phyloP scores from a whole-genome alignment of 2,329 filamentous ascomycete species.

The Sporothrix humicola region DNA sequence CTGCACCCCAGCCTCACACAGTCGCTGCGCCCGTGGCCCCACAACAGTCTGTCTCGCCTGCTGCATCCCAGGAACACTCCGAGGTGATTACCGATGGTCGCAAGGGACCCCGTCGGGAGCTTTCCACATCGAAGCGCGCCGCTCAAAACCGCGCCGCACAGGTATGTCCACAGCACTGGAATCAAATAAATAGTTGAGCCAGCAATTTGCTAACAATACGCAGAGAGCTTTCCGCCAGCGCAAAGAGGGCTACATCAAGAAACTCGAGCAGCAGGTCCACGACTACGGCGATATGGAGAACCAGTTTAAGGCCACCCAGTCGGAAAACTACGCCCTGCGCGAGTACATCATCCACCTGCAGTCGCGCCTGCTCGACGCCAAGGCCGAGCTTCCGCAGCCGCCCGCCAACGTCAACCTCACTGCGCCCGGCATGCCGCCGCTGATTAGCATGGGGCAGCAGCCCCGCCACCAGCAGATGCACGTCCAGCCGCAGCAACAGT shows the following conservation, averaged over 20 bases:
- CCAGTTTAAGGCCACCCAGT: conserved; percentile 78
- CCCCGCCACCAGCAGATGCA: conserved; percentile 27
- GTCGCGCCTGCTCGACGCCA: conserved; percentile 79
- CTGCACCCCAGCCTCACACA: neutral
- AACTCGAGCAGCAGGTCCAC: conserved; percentile 90
- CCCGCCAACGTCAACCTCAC: conserved; percentile 78
- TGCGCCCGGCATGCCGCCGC: conserved; percentile 16
- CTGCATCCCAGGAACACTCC: conserved; percentile 43
- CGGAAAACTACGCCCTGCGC: conserved; percentile 86
- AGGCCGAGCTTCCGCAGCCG: conserved; percentile 82
- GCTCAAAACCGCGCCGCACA: conserved; percentile 97
- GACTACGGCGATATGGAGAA: conserved; percentile 78
- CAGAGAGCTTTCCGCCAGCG: conserved; percentile 96
- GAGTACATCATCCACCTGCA: conserved; percentile 94
- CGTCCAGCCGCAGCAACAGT: conserved; percentile 25
- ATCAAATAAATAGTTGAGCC: neutral
- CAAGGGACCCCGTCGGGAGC: conserved; percentile 85
- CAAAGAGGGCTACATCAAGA: conserved; percentile 98
- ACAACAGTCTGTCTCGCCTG: conserved; percentile 40
- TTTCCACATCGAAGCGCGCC: conserved; percentile 94
- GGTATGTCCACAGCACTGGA: conserved; percentile 60
- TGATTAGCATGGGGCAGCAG: conserved; percentile 25
- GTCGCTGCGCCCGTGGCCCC: conserved; percentile 20
- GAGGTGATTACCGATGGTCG: conserved; percentile 56
- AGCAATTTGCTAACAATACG: conserved; percentile 47